A percentile compares a stretch with the other conserved stretches of the same genome.
Conservation (phyloP, 2,329 filamentous ascomycete genomes). For the Aspergillus costaricaensis region DNA sequence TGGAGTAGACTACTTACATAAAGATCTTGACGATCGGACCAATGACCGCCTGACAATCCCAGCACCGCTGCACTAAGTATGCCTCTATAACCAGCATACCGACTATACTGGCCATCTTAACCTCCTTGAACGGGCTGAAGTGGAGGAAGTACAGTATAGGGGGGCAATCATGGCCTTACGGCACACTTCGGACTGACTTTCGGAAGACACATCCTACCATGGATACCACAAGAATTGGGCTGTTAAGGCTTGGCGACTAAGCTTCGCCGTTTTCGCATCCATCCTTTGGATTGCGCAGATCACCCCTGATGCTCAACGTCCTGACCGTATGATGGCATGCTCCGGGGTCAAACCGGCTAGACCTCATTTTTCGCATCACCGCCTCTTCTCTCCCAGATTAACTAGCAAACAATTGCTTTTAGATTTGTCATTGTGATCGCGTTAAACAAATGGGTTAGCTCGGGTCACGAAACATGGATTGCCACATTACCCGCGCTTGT, state of each 20-base stretch:
- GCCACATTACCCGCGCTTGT: background rate
- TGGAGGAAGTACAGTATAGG: background rate
- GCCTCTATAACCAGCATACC: background rate
- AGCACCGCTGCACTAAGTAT: background rate
- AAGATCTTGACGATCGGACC: background rate
- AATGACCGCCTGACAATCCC: background rate
- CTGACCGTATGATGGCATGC: conserved; percentile 1
- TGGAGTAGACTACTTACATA: conserved; percentile 8
- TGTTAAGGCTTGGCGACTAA: conserved; percentile 5
- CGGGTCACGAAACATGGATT: background rate
- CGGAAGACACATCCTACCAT: background rate
- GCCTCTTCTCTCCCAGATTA: background rate
- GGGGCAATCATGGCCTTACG: background rate
- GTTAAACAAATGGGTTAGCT: background rate
- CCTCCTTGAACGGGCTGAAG: background rate
- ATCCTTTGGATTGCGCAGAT: conserved; percentile 14
- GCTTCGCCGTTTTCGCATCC: conserved; percentile 12
- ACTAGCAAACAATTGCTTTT: background rate
- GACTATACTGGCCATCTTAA: background rate
- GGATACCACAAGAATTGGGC: background rate
- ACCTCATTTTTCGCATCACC: background rate
- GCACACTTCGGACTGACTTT: background rate
- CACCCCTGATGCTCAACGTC: conserved; percentile 9
- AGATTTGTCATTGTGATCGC: background rate
- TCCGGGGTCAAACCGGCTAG: background rate